Conservation (phyloP, 2,329 filamentous ascomycete genomes). For the Botrytis galanthina region DNA sequence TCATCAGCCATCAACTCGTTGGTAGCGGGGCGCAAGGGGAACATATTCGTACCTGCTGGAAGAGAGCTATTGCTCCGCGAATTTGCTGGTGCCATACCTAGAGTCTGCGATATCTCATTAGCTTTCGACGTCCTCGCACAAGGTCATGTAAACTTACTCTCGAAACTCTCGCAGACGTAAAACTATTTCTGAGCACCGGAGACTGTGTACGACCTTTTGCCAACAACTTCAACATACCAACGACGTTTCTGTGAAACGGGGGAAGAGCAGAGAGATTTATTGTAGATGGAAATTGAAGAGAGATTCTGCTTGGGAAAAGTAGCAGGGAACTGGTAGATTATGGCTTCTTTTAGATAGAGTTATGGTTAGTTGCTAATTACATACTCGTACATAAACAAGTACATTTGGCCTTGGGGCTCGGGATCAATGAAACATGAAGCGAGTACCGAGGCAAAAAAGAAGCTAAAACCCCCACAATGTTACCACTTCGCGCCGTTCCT, state of each 20-base stretch:
- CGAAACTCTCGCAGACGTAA: conserved; percentile 31
- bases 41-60: conserved; percentile 46
- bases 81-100: conserved; percentile 51
- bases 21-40: conserved; percentile 20
- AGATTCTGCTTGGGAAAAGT: conserved; percentile 7
- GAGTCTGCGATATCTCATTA: conserved; percentile 30
- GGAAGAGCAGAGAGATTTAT: conserved; percentile 20
- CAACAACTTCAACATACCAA: conserved; percentile 40
- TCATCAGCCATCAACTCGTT: conserved; percentile 12
- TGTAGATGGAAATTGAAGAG: conserved; percentile 22
- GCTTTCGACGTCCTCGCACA: conserved; percentile 5
- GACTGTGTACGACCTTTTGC: conserved; percentile 37
- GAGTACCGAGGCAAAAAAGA: conserved; percentile 13
- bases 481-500: neutral
- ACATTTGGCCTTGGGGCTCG: neutral
- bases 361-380: conserved; percentile 9
- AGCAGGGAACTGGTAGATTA: conserved; percentile 15
- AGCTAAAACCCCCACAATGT: conserved; percentile 8
- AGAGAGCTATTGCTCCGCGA: conserved; percentile 58
- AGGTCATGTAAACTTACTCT: conserved; percentile 28
- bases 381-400: neutral
- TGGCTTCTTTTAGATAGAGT: conserved; percentile 4
- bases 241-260: conserved; percentile 20
- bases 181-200: conserved; percentile 36
- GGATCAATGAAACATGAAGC: conserved; percentile 14